phyloP scores from a whole-genome alignment of 169 alveolate genomes.

The Plasmodium vivax region DNA sequence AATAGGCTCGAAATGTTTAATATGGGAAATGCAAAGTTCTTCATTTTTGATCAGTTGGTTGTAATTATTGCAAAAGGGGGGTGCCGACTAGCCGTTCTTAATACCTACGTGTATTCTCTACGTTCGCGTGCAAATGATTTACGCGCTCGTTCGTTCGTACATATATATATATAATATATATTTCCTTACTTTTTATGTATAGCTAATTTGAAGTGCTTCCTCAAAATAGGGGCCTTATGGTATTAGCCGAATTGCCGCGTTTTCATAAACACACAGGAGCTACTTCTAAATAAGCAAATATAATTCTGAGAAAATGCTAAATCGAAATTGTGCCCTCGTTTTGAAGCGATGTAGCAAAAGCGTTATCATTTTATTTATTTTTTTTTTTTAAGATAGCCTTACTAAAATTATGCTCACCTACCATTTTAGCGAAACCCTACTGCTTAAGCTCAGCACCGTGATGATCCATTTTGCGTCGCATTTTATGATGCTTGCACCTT shows the following conservation, averaged over 20 bases:
- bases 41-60: slow-evolving; percentile 8
- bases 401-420: background rate
- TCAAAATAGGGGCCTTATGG: background rate
- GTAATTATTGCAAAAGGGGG: background rate
- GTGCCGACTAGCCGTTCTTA: background rate
- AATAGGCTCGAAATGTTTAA: slow-evolving; percentile 17
- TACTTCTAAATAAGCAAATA: background rate
- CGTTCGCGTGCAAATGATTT: background rate
- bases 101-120: background rate
- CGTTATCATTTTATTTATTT: background rate
- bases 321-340: background rate
- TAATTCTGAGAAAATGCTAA: background rate
- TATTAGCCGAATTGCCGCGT: background rate
- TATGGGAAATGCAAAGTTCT: background rate
- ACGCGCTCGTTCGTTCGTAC: background rate
- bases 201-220: background rate
- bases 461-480: background rate
- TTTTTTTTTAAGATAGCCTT: background rate
- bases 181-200: background rate
- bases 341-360: slow-evolving; percentile 6
- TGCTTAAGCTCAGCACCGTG: background rate
- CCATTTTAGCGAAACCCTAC: slow-evolving; percentile 2
- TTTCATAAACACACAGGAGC: background rate
- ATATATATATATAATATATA: background rate
- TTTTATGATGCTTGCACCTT: background rate